Conservation (phyloP, 2,329 filamentous ascomycete species). For the Botrytis tulipae region DNA sequence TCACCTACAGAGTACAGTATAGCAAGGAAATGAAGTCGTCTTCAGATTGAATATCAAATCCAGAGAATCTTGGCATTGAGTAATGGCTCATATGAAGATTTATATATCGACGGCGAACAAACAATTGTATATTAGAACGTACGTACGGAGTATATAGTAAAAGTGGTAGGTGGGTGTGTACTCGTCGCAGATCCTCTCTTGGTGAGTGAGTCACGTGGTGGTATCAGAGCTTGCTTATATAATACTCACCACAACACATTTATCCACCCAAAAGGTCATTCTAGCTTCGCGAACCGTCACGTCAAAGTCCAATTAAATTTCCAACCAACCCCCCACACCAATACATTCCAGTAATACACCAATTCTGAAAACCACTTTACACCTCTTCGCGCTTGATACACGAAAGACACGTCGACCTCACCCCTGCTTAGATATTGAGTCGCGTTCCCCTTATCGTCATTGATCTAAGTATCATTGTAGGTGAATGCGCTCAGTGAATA, state of each 20-base stretch:
- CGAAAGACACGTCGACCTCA: conserved; percentile 29
- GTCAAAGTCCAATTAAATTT: conserved; percentile 17
- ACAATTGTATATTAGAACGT: not conserved
- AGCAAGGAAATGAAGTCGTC: not conserved
- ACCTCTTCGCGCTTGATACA: conserved; percentile 28
- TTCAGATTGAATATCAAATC: not conserved
- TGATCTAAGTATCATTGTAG: not conserved
- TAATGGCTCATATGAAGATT: not conserved
- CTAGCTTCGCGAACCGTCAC: not conserved
- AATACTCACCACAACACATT: not conserved
- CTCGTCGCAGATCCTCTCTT: not conserved
- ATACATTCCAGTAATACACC: conserved; percentile 1
- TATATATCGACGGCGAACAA: not conserved
- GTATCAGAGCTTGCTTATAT: not conserved
- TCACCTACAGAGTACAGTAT: not conserved
- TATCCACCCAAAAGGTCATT: not conserved
- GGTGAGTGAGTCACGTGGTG: not conserved
- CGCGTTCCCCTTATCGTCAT: conserved; percentile 30
- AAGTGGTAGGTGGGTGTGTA: not conserved
- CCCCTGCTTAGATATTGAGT: conserved; percentile 20
- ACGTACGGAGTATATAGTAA: not conserved
- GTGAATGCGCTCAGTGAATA: conserved; percentile 13
- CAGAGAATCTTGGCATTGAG: not conserved
- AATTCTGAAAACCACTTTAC: conserved; percentile 30
- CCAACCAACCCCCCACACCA: conserved; percentile 13